phyloP scores from a whole-genome alignment of 768 basidiomycete genomes.

The Xanthoconium stramineum region DNA sequence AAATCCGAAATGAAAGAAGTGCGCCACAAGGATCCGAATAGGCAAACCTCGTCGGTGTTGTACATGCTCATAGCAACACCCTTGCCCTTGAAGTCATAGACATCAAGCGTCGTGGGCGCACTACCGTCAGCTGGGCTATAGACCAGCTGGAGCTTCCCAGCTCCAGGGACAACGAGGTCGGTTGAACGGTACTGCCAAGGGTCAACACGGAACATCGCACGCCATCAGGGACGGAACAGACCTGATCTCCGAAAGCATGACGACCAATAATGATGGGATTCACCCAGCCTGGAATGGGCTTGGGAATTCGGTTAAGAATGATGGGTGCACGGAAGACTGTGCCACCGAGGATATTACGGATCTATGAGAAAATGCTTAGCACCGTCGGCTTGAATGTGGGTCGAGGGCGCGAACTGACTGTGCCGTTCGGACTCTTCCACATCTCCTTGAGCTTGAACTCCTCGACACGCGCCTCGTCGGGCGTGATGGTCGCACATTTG shows the following conservation, averaged over 20 bases:
- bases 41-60: conserved; percentile 86
- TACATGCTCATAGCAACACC: conserved; percentile 98
- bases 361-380: conserved; percentile 41
- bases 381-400: background rate
- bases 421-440: conserved; percentile 98
- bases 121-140: conserved; percentile 81
- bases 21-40: background rate
- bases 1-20: background rate
- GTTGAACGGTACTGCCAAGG: conserved; percentile 80
- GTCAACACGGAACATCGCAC: conserved; percentile 6
- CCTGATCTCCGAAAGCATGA: conserved; percentile 97
- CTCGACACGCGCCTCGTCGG: conserved; percentile 92
- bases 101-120: conserved; percentile 64
- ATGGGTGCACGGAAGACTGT: conserved; percentile 99
- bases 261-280: conserved; percentile 96
- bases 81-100: conserved; percentile 90
- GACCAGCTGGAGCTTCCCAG: conserved; percentile 91
- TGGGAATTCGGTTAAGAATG: conserved; percentile 85
- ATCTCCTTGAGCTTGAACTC: conserved; percentile 99
- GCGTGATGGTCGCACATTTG: conserved; percentile 99
- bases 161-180: conserved; percentile 86
- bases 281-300: conserved; percentile 93
- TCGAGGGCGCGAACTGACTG: conserved; percentile 45
- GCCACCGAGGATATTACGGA: conserved; percentile 96
- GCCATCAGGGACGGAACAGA: conserved; percentile 28